A percentile compares a stretch with the other conserved stretches of the same genome.
These are phyloP conservation scores for Trametes punicea DNA, from an alignment of 768 basidiomycete species.

Conservation along the genomic window DNA sequence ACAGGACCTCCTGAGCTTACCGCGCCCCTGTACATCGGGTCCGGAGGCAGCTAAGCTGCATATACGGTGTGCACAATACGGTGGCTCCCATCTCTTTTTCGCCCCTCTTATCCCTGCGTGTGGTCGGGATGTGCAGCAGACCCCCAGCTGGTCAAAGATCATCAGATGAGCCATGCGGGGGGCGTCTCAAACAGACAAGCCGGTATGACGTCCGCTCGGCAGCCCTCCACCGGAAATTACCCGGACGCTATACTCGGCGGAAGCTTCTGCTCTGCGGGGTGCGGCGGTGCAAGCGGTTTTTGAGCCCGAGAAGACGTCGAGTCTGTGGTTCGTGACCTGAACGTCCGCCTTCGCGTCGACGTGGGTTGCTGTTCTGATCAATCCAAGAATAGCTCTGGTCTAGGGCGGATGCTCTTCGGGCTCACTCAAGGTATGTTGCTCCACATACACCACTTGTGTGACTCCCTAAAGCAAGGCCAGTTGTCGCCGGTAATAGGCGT, in stretches of 20 bases:
- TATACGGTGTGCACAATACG: neutral
- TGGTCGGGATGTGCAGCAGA: neutral
- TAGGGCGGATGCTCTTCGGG: conserved; percentile 9
- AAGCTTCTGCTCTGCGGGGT: conserved; percentile 2
- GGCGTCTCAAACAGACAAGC: conserved; percentile 2
- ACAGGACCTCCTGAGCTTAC: neutral
- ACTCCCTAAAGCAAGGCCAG: neutral
- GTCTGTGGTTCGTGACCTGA: neutral
- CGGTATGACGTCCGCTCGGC: neutral
- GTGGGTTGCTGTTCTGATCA: neutral
- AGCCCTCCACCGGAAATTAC: conserved; percentile 1
- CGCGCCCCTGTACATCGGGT: neutral
- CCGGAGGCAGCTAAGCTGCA: too few relatives aligned
- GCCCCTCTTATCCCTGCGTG: neutral
- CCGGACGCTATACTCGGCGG: neutral
- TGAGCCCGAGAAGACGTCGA: neutral
- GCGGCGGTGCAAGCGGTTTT: neutral
- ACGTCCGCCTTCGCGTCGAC: neutral
- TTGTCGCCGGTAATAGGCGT: neutral
- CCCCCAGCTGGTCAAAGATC: neutral
- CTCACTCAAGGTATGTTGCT: neutral
- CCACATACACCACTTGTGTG: conserved; percentile 7
- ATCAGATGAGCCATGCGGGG: conserved; percentile 5
- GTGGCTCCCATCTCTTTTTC: too few relatives aligned
- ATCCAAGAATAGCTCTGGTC: neutral